Conservation (phyloP, 2,329 filamentous ascomycete species). For the Tolypocladium tundrense region DNA sequence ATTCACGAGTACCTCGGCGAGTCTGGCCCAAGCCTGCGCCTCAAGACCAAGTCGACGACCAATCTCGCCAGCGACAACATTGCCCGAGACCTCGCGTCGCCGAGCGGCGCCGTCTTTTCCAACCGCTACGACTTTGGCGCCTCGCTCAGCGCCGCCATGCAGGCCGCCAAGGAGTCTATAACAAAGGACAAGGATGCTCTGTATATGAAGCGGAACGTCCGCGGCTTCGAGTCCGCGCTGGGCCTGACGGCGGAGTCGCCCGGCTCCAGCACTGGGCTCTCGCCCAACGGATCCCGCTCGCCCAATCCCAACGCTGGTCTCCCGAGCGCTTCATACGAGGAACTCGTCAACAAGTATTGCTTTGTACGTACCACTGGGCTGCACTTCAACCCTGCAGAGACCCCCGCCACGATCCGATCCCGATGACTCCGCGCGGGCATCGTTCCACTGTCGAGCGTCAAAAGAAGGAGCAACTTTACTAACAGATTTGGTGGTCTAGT, state of each 20-base stretch:
- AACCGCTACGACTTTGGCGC: slow-evolving; percentile 93
- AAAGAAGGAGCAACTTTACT: slow-evolving; percentile 19
- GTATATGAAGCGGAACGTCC: slow-evolving; percentile 41
- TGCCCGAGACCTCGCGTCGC: slow-evolving; percentile 37
- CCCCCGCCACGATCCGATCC: slow-evolving; percentile 7
- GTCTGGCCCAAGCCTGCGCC: slow-evolving; percentile 48
- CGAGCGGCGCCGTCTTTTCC: slow-evolving; percentile 67
- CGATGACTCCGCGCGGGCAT: background rate
- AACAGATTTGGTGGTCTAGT: slow-evolving; percentile 34
- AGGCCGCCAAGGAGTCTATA: slow-evolving; percentile 55
- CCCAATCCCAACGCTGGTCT: slow-evolving; percentile 44
- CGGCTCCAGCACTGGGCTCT: slow-evolving; percentile 5
- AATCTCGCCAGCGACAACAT: slow-evolving; percentile 55
- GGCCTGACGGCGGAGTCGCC: slow-evolving; percentile 9
- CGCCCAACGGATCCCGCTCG: slow-evolving; percentile 36
- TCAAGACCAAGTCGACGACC: slow-evolving; percentile 58
- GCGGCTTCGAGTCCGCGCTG: slow-evolving; percentile 11
- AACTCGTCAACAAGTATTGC: slow-evolving; percentile 98
- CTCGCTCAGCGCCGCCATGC: slow-evolving; percentile 77
- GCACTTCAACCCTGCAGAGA: slow-evolving; percentile 15
- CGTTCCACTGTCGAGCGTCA: background rate
- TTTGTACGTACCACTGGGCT: slow-evolving; percentile 73
- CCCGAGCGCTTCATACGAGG: slow-evolving; percentile 84
- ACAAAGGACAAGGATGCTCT: slow-evolving; percentile 49
- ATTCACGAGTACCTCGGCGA: slow-evolving; percentile 56